phyloP scores from a whole-genome alignment of 805 yeast species.

The Candida awuae region DNA sequence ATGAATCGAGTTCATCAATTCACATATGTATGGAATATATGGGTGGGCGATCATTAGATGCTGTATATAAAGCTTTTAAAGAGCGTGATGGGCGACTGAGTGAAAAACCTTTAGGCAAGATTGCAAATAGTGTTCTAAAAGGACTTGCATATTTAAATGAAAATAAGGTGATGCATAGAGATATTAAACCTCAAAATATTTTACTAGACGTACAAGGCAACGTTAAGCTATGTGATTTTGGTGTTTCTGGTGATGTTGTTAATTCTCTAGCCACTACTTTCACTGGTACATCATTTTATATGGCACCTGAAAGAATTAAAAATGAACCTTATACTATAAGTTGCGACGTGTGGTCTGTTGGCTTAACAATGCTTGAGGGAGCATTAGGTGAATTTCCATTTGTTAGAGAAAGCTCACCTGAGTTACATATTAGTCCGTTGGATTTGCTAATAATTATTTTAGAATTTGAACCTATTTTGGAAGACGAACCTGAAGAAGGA shows the following conservation, averaged over 20 bases:
- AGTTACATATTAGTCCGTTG: slow-evolving; percentile 62
- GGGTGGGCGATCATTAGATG: slow-evolving; percentile 88
- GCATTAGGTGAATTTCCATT: slow-evolving; percentile 91
- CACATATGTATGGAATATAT: slow-evolving; percentile 96
- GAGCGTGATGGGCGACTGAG: slow-evolving; percentile 78
- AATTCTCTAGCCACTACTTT: slow-evolving; percentile 93
- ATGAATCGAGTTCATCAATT: slow-evolving; percentile 68
- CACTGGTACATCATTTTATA: slow-evolving; percentile 94
- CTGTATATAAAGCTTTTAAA: slow-evolving; percentile 74
- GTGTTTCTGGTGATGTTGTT: slow-evolving; percentile 95
- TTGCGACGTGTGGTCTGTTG: slow-evolving; percentile 95
- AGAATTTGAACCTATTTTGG: slow-evolving; percentile 70
- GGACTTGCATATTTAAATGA: slow-evolving; percentile 87
- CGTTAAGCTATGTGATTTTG: slow-evolving; percentile 92
- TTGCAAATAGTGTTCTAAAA: slow-evolving; percentile 75
- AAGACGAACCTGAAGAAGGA: slow-evolving; percentile 67
- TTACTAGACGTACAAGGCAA: slow-evolving; percentile 67
- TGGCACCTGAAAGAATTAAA: slow-evolving; percentile 97
- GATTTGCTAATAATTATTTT: slow-evolving; percentile 77
- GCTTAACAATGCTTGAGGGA: slow-evolving; percentile 84
- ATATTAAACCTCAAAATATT: slow-evolving; percentile 93
- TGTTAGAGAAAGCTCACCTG: slow-evolving; percentile 26
- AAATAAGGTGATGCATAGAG: slow-evolving; percentile 85
- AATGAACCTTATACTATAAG: slow-evolving; percentile 94
- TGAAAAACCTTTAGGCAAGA: slow-evolving; percentile 85